Evolutionary conservation across 805 yeast genomes (phyloP), one percentile per base, ranked within the genome.

Genomic region (Vanderwaltozyma polyspora): DNA sequence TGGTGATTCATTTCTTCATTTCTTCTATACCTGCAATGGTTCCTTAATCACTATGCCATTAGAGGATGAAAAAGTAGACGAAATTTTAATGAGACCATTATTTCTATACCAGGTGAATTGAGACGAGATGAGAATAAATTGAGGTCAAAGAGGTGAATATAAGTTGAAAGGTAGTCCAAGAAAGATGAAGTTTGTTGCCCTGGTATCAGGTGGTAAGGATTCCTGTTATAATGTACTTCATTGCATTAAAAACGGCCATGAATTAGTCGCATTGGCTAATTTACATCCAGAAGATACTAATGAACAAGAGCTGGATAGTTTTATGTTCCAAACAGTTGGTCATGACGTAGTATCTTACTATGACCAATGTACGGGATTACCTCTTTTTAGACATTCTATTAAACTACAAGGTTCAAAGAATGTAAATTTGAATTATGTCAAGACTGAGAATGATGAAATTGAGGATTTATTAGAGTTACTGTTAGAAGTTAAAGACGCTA

Each of bases 261-360:
- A 83, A 46, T 62, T 91, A 5, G 73, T 73, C 1, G 95, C 95
- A 1, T 58, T 89, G 31, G 97, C 86, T 0, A 91, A 91, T 49
- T 57, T 91, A 40, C 74, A 75, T 48, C 95, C 95, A 1, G 66
- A 67, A 1, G 57, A 54, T 23, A 48, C 65, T 16, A 32, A 44
- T 4, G 52, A 59, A 18, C 79, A 76, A 44, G 98, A 91, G 55
- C 61, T 91, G 35, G 96, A 91, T 55, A 83, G 95, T 35, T 89
- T 79, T 52, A 91, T 91, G 98, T 91, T 83, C 57, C 98, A 91
- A 59, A 91, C 98, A 0, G 97, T 91, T 6, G 98, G 98, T 0
- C 91, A 82, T 55, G 83, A 80, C 41, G 72, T 81, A 3, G 66
- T 91, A 2, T 67, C 71, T 0, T 57, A 63, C 34, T 84, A 87